phyloP scores from a whole-genome alignment of 257 asterid genomes.

The Solanum piurae region DNA sequence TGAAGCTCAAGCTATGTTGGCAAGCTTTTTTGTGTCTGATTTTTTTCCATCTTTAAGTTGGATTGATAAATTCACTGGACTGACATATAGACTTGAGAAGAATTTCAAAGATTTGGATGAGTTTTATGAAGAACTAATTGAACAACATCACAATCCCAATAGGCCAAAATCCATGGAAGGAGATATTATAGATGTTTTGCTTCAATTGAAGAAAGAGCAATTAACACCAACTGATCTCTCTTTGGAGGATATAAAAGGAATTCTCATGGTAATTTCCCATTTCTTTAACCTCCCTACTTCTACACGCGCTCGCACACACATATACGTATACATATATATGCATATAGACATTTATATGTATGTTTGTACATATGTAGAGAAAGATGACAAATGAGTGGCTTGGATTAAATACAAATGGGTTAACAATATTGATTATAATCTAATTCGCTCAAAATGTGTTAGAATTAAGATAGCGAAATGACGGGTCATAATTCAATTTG shows the following conservation, averaged over 20 bases:
- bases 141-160: not conserved
- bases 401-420: not conserved
- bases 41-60: not conserved
- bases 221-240: not conserved
- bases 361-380: not conserved
- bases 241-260: conserved; percentile 5
- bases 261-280: not conserved
- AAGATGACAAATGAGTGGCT: not conserved
- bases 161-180: not conserved
- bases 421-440: not conserved
- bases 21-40: not conserved
- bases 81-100: not conserved
- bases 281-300: not conserved
- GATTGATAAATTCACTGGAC: not conserved
- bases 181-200: conserved; percentile 11
- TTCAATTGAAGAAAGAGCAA: not conserved
- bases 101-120: not conserved
- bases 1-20: not conserved
- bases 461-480: not conserved
- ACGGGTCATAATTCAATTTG: not conserved
- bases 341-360: not conserved
- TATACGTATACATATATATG: no score
- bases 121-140: conserved; percentile 15
- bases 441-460: not conserved
- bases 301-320: not conserved